A percentile compares a stretch with the other conserved stretches of the same genome.
phyloP scores from a whole-genome alignment of 2,329 filamentous ascomycete species.

The Paecilomyces variotii region DNA sequence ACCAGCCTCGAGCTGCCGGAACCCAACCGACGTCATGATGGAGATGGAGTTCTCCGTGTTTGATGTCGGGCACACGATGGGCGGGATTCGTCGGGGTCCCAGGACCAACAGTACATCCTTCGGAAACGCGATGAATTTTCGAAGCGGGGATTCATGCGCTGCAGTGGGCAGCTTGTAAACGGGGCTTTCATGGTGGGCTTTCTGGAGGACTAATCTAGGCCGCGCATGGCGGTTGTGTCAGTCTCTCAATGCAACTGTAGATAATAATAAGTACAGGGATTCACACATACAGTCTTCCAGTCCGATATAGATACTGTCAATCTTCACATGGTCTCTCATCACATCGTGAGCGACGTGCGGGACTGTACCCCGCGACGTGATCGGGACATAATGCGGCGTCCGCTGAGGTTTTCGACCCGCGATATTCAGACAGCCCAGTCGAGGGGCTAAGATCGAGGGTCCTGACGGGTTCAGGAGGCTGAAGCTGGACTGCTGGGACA shows the following conservation, averaged over 20 bases:
- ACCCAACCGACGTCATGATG: constrained; percentile 81
- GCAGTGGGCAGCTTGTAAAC: constrained; percentile 44
- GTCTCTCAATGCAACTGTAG: constrained; percentile 12
- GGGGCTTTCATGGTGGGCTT: constrained; percentile 41
- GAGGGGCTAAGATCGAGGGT: constrained; percentile 40
- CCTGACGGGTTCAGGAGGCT: constrained; percentile 22
- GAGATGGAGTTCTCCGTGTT: constrained; percentile 66
- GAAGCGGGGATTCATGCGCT: constrained; percentile 51
- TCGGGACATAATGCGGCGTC: constrained; percentile 74
- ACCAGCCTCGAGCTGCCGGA: constrained; percentile 59
- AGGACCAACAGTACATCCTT: constrained; percentile 60
- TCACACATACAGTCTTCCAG: constrained; percentile 81
- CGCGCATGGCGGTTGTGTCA: constrained; percentile 23
- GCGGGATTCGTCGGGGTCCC: constrained; percentile 67
- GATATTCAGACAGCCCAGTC: constrained; percentile 61
- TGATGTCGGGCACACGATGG: constrained; percentile 59
- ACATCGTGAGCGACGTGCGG: constrained; percentile 88
- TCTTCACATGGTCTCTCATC: constrained; percentile 54
- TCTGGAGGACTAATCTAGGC: constrained; percentile 54
- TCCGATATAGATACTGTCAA: constrained; percentile 68
- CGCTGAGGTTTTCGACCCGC: constrained; percentile 57
- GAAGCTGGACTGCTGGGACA: constrained; percentile 29
- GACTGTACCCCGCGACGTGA: constrained; percentile 74
- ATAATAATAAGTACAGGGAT: constrained; percentile 1
- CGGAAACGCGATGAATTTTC: constrained; percentile 68